Evolutionary conservation across 352 stramenopile species (phyloP).

Genomic region (Globisporangium orthogonon): DNA sequence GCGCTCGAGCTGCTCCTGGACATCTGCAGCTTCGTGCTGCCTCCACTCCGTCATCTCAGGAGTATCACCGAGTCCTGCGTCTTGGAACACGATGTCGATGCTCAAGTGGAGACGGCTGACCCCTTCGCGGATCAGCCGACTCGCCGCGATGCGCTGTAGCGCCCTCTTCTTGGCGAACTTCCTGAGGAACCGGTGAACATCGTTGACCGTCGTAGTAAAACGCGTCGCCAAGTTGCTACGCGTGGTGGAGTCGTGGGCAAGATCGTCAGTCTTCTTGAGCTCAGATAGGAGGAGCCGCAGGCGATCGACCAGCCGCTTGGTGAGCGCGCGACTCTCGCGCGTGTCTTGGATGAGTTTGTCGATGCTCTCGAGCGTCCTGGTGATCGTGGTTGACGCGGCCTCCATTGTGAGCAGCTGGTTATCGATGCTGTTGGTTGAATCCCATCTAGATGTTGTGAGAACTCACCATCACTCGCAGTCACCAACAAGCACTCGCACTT

Average conservation of each 20-base stretch:
- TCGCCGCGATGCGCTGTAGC: slow-evolving; percentile 4
- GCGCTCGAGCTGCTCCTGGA: slow-evolving; percentile 3
- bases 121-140: background rate
- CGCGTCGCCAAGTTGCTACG: background rate
- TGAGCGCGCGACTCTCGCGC: slow-evolving; percentile 5
- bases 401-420: background rate
- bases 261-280: background rate
- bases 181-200: background rate
- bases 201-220: background rate
- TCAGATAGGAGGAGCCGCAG: background rate
- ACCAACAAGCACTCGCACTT: too few relatives aligned
- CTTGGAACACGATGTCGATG: slow-evolving; percentile 4
- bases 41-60: slow-evolving; percentile 6
- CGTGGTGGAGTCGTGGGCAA: background rate
- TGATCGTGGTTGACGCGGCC: background rate
- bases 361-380: background rate
- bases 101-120: background rate
- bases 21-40: slow-evolving; percentile 5
- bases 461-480: too few relatives aligned
- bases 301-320: slow-evolving; percentile 1
- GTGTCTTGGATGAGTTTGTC: background rate
- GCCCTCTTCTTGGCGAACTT: slow-evolving; percentile 3
- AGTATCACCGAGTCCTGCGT: background rate
- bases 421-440: background rate
- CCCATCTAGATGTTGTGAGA: too few relatives aligned